Base-by-base conservation (phyloP, 1,139 yeast genomes). In the Cylindricascospora bacillispora region DNA sequence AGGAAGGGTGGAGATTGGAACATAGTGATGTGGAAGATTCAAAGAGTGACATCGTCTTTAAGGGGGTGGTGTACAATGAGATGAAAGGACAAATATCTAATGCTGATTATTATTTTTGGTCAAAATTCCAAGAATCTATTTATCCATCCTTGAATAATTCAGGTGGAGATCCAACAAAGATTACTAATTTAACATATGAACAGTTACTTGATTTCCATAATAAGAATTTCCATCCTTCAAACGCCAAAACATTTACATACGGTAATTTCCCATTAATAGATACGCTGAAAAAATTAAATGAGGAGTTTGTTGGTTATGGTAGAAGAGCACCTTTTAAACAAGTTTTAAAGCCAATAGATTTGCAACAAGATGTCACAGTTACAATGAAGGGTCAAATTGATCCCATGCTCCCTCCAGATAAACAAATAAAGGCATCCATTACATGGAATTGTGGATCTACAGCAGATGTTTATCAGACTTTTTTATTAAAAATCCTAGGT, bases 1-100 rank as follows among this genome's bases (percentile, higher is more conserved):
- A 92, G 59, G 99, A 89, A 59, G 99, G 99, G 23, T 89, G 99
- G 99, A 71, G 99, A 52, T 60, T 92, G 27, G 99, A 89, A 53
- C 73, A 82, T 43, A 70, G 70, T 33, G 65, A 63, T 29, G 58
- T 73, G 4, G 52, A 63, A 10, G 86, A 86, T 47, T 59, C 61
- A 6, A 38, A 45, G 0, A 65, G 81, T 12, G 79, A 82, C 1
- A 52, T 89, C 28, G 64, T 62, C 6, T 83, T 82, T 53, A 89
- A 89, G 56, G 99, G 99, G 23, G 98, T 89, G 20, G 99, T 89
- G 2, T 89, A 80, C 55, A 89, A 89, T 50, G 99, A 89, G 59
- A 89, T 89, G 99, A 89, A 92, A 56, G 99, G 99, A 4, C 97
- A 89, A 57, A 73, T 83, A 49, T 80, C 95, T 1, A 89, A 83